These are phyloP conservation scores for Cyamopsis tetragonoloba DNA, from an alignment of 306 rosid genomes.

Conservation along the genomic window DNA sequence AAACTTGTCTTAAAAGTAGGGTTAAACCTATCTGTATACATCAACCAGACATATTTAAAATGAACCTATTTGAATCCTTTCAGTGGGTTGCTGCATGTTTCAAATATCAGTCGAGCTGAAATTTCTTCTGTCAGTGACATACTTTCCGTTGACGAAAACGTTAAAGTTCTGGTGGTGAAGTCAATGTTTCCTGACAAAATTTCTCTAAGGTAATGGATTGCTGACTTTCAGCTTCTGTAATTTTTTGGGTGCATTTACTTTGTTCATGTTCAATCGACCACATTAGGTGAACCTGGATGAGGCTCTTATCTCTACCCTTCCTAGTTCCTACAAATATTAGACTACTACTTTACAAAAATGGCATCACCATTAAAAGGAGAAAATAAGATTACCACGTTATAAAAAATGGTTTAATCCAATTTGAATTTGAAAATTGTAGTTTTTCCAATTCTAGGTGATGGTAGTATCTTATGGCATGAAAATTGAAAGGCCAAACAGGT, in stretches of 20 bases:
- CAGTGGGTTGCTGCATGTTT: slow-evolving; percentile 96
- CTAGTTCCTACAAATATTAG: neutral
- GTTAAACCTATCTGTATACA: neutral
- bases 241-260: slow-evolving; percentile 15
- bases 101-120: slow-evolving; percentile 66
- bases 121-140: slow-evolving; percentile 66
- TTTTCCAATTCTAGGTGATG: neutral
- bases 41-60: slow-evolving; percentile 9
- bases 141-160: slow-evolving; percentile 66
- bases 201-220: slow-evolving; percentile 64
- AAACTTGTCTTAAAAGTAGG: neutral
- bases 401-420: neutral
- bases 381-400: neutral
- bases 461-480: neutral
- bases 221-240: slow-evolving; percentile 10
- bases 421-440: neutral
- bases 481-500: neutral
- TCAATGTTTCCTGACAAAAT: slow-evolving; percentile 85
- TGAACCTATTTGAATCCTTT: slow-evolving; percentile 25
- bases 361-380: neutral
- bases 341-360: too few species aligned
- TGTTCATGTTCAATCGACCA: neutral
- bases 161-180: slow-evolving; percentile 83
- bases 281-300: neutral
- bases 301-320: neutral